Conservation (phyloP, 2,329 filamentous ascomycete genomes). For the Aspergillus fructus region DNA sequence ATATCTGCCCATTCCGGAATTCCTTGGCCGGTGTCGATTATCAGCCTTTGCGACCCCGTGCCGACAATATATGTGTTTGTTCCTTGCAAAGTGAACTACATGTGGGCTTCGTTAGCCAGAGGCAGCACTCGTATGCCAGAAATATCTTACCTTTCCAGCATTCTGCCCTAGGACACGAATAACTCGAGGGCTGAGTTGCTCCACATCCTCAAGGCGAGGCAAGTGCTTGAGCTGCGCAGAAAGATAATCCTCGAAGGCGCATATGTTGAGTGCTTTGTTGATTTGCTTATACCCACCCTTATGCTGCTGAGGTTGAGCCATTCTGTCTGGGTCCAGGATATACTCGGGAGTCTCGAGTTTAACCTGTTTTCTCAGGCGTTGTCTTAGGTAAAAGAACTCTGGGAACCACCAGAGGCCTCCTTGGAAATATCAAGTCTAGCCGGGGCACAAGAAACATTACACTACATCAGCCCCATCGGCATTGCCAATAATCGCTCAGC, state of each 20-base stretch:
- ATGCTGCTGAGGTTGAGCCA: slow-evolving; percentile 5
- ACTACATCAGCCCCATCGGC: background rate
- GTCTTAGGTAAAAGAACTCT: background rate
- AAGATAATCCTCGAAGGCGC: slow-evolving; percentile 52
- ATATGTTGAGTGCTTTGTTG: slow-evolving; percentile 49
- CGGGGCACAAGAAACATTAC: background rate
- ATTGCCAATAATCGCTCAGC: background rate
- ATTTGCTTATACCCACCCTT: slow-evolving; percentile 34
- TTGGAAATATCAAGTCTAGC: background rate
- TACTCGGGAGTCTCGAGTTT: background rate
- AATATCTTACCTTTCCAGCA: slow-evolving; percentile 38
- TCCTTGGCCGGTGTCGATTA: slow-evolving; percentile 40
- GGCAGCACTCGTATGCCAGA: background rate
- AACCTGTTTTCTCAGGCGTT: background rate
- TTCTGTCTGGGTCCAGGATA: background rate
- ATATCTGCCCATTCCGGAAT: slow-evolving; percentile 35
- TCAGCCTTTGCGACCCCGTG: slow-evolving; percentile 31
- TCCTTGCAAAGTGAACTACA: slow-evolving; percentile 39
- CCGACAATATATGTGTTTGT: slow-evolving; percentile 45
- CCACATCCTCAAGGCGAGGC: slow-evolving; percentile 40
- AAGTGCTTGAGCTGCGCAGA: slow-evolving; percentile 37
- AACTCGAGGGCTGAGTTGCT: slow-evolving; percentile 44
- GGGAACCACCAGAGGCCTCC: background rate
- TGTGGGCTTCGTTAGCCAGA: background rate
- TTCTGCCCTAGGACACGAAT: slow-evolving; percentile 48